Conservation (phyloP, 768 basidiomycete genomes). For the Tulasnella sp. region DNA sequence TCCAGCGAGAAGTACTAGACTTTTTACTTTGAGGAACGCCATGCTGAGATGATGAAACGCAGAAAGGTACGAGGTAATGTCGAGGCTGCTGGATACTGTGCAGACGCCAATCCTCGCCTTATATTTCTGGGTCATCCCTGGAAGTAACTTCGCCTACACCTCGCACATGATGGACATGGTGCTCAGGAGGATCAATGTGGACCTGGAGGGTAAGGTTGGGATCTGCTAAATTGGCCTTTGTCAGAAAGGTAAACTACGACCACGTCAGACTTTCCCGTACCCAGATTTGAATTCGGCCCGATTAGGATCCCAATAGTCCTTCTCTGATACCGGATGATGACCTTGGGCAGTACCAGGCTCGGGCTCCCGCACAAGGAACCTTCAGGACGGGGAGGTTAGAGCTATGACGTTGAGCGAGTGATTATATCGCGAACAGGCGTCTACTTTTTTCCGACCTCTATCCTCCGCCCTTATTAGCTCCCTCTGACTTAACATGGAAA, state of each 20-base stretch:
- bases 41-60: background rate
- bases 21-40: constrained; percentile 12
- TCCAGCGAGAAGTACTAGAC: background rate
- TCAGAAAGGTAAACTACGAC: background rate
- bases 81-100: background rate
- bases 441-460: background rate
- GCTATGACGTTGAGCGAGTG: background rate
- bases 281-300: too few species aligned
- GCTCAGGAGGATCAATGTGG: background rate
- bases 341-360: too few species aligned
- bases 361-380: too few species aligned
- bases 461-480: background rate
- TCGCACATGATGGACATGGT: background rate
- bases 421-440: background rate
- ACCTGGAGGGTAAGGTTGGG: background rate
- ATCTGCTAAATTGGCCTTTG: background rate
- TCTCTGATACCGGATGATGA: too few species aligned
- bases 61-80: background rate
- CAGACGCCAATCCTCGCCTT: background rate
- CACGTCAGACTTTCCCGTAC: background rate
- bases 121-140: background rate
- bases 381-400: too few species aligned
- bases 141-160: background rate
- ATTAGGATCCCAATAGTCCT: too few species aligned
- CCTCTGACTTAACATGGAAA: background rate